Evolutionary conservation across 2,329 filamentous ascomycete species (phyloP).

Genomic region (Mollisia scopiformis): DNA sequence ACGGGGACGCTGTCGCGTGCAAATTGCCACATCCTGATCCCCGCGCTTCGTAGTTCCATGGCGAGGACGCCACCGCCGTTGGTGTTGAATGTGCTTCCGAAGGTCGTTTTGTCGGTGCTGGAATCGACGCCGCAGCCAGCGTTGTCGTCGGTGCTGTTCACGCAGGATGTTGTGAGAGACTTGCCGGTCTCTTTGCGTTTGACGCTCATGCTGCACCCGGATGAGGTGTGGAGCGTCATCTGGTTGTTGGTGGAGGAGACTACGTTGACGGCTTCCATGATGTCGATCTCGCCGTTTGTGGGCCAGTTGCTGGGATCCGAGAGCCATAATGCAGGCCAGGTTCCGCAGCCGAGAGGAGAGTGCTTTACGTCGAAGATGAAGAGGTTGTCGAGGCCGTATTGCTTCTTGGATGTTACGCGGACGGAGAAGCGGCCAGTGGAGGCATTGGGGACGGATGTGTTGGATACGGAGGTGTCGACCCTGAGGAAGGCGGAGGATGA

Average conservation of each 20-base stretch:
- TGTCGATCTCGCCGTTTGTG: conserved; percentile 60
- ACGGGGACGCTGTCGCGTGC: conserved; percentile 45
- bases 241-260: conserved; percentile 40
- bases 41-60: conserved; percentile 47
- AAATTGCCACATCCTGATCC: conserved; percentile 56
- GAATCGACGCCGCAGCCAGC: conserved; percentile 47
- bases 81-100: conserved; percentile 56
- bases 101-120: conserved; percentile 40
- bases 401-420: conserved; percentile 61
- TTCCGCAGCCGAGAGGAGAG: conserved; percentile 58
- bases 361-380: conserved; percentile 61
- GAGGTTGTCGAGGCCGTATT: conserved; percentile 56
- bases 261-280: conserved; percentile 54
- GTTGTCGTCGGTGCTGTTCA: conserved; percentile 42
- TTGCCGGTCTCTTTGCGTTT: conserved; percentile 50
- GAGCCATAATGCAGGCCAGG: conserved; percentile 65
- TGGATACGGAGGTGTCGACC: conserved; percentile 63
- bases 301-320: conserved; percentile 63
- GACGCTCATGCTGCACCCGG: conserved; percentile 45
- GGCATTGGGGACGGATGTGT: conserved; percentile 58
- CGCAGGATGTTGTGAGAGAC: conserved; percentile 50
- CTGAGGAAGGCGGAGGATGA: conserved; percentile 55
- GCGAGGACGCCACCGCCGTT: conserved; percentile 52
- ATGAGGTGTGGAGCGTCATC: conserved; percentile 52
- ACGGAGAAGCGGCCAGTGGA: conserved; percentile 36